phyloP scores from a whole-genome alignment of 768 basidiomycete genomes.

The Collybia sordida region DNA sequence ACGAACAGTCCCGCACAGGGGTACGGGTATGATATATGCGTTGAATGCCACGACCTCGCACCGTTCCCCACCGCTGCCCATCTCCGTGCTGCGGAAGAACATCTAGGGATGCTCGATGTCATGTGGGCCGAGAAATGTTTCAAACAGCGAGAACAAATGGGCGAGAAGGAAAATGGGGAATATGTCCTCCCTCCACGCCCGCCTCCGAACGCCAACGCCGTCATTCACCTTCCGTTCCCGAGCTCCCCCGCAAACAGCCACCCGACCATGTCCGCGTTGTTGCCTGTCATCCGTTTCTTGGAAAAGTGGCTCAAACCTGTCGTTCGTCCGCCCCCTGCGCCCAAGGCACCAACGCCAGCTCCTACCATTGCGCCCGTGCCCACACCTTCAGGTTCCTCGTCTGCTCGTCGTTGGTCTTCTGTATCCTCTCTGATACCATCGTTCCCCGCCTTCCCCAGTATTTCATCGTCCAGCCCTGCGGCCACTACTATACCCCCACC shows the following conservation, averaged over 20 bases:
- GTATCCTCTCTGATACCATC: conserved; percentile 38
- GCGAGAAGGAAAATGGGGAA: neutral
- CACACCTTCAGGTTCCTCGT: conserved; percentile 3
- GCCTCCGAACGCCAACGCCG: conserved; percentile 67
- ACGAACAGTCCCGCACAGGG: conserved; percentile 49
- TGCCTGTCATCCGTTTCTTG: conserved; percentile 67
- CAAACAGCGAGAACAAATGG: conserved; percentile 18
- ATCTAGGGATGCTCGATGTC: conserved; percentile 62
- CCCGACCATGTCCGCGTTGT: conserved; percentile 53
- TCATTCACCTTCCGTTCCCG: conserved; percentile 77
- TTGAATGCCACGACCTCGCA: conserved; percentile 84
- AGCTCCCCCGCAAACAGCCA: conserved; percentile 58
- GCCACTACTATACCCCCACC: conserved; percentile 6
- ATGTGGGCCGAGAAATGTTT: conserved; percentile 56
- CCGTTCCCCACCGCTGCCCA: conserved; percentile 69
- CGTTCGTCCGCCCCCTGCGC: conserved; percentile 15
- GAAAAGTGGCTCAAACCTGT: conserved; percentile 62
- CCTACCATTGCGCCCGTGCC: neutral
- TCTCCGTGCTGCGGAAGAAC: conserved; percentile 74
- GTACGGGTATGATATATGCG: conserved; percentile 79
- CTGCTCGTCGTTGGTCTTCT: conserved; percentile 42
- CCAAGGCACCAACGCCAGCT: conserved; percentile 11
- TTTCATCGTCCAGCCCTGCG: conserved; percentile 20
- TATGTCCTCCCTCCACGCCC: conserved; percentile 53
- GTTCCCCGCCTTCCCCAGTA: conserved; percentile 29